Evolutionary conservation across 176 grass and related monocot species (phyloP), one percentile per base, ranked within the genome.

Genomic region (Ensete ventricosum): DNA sequence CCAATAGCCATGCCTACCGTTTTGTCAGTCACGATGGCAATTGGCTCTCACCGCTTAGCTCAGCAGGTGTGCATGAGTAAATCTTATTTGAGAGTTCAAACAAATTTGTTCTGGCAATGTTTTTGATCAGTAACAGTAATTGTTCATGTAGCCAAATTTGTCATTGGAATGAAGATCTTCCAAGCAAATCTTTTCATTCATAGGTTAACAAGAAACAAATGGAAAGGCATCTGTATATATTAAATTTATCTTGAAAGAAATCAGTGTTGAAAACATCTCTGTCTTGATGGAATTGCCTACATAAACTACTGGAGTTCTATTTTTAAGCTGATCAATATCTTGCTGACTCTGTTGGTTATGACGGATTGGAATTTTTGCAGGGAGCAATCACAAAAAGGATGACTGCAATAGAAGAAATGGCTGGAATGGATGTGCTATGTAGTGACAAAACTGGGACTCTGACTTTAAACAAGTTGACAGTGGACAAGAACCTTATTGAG

Each of bases 361-460:
- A 50, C 24, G 58, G 16, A 65, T 29, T 12, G 11, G 10, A 5
- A 53, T 65, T 82, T n/a, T 16, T 71, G 25, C 72, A 92, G 87
- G 90, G 90, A 80, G 90, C 90, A 71, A 92, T 92, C 69, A 92
- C 90, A 55, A 92, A 92, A 62, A 84, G 90, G 77, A 92, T 92
- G 90, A 92, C 90, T 75, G 90, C 90, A 79, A 92, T 92, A n/a
- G 90, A 92, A 67, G 90, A 92, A 80, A 92, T 92, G 90, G 86
- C 90, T 67, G 90, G 90, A 24, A 92, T 92, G 90, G 90, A 92
- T 84, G 90, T 92, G 19, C 90, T 92, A 66, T 92, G 90, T 84
- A 92, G 90, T 92, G 90, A 92, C 49, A 92, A 92, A 79, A 92
- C 90, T 50, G 90, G 90, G 34, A 92, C 90, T 17, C 64, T 89